Evolutionary conservation across 305 asterid genomes (phyloP), one percentile per base, ranked within the genome.

Genomic region (Solanum hybrid): DNA sequence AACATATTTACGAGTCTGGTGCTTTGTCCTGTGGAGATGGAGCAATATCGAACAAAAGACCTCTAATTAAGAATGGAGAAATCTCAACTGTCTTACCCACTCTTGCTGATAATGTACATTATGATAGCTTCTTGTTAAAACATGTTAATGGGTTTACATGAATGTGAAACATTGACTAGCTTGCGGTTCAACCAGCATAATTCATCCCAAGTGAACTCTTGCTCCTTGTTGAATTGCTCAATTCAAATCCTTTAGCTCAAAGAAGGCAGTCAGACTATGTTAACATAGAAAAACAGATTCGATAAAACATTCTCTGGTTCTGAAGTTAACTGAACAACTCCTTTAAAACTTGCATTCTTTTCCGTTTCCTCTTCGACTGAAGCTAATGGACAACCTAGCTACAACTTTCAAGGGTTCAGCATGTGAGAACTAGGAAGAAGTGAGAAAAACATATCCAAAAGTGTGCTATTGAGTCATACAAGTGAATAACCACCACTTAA

Each of bases 21-120:
- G 98, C 98, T 91, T 92, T 96, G 94, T 96, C 99, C 89, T 95
- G 99, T 95, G 99, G 99, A 90, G 99, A 97, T 92, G 99, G 99
- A 89, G 96, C 98, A 88, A 96, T 97, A 92, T 96, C 4, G 4
- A 57, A 57, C 24, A 3, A 1, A 29, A 26, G 35, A 26, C 78
- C 78, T 71, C 35, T 71, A 26, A 26, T 13, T 71, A 71, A 71
- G 34, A 71, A 71, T 28, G 13, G 39, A 5, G 46, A 77, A 26
- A 37, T 80, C n/a, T 3, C 34, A 80, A 24, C 13, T 26, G 14
- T 12, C 1, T 31, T 40, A n/a, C 34, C 33, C 20, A 37, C 11
- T 13, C 64, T 78, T n/a, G 34, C 34, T 37, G 20, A 42, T 22
- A 12, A 81, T 39, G 24, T 24, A 37, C 86, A 39, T 81, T 40